phyloP scores from a whole-genome alignment of 1,284 basidiomycete genomes.

The Tetrapyrgos nigripes region DNA sequence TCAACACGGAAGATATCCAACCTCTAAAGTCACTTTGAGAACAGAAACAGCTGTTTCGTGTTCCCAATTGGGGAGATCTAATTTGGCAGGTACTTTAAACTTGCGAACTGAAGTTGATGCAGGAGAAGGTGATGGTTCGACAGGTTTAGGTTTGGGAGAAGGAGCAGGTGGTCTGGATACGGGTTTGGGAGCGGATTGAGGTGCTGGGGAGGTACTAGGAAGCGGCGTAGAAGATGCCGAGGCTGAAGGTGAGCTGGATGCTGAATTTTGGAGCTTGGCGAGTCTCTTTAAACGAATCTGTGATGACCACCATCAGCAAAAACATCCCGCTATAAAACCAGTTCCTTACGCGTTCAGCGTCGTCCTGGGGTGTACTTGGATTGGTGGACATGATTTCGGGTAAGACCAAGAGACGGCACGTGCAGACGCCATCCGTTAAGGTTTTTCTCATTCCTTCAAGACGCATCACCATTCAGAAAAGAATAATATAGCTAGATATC shows the following conservation, averaged over 20 bases:
- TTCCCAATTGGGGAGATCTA: conserved; percentile 77
- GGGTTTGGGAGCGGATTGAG: conserved; percentile 23
- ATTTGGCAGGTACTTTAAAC: conserved; percentile 51
- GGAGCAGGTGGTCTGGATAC: not conserved
- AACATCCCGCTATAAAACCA: not conserved
- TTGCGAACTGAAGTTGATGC: conserved; percentile 42
- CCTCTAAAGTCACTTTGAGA: conserved; percentile 83
- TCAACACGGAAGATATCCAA: conserved; percentile 46
- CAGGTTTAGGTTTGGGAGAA: conserved; percentile 31
- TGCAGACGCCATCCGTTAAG: too few species aligned
- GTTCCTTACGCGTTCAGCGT: conserved; percentile 74
- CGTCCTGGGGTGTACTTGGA: conserved; percentile 60
- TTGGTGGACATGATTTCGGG: conserved; percentile 18
- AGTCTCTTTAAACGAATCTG: conserved; percentile 91
- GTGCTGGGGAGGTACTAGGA: conserved; percentile 35
- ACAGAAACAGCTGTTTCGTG: conserved; percentile 69
- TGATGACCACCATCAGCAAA: not conserved
- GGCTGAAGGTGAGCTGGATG: conserved; percentile 39
- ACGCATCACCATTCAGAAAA: not conserved
- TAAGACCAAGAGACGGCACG: not conserved
- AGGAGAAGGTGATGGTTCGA: conserved; percentile 34
- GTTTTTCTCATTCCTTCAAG: not conserved
- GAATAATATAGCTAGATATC: not conserved
- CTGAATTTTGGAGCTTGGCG: conserved; percentile 70
- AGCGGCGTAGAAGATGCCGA: conserved; percentile 34